A percentile compares a stretch with the other conserved stretches of the same genome.
Conservation (phyloP, 2,329 filamentous ascomycete species). For the Clonostachys sp. region DNA sequence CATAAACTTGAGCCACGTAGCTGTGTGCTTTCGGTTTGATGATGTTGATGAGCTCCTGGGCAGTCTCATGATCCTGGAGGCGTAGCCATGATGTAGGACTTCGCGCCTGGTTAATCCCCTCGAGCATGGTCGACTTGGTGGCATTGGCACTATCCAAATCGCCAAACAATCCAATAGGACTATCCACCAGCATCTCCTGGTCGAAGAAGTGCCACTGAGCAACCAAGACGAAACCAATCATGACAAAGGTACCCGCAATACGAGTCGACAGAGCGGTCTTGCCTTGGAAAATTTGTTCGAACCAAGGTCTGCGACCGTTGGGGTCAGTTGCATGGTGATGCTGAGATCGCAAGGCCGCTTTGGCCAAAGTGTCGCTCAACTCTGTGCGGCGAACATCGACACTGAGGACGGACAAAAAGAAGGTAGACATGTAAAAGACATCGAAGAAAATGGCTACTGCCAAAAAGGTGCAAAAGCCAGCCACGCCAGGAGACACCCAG, state of each 20-base stretch:
- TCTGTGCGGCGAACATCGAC: slow-evolving; percentile 75
- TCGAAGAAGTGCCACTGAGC: slow-evolving; percentile 78
- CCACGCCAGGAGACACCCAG: slow-evolving; percentile 64
- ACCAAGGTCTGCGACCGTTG: slow-evolving; percentile 35
- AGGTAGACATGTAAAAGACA: slow-evolving; percentile 73
- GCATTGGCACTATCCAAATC: background rate
- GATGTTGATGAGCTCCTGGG: slow-evolving; percentile 70
- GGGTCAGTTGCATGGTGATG: background rate
- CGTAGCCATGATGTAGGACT: slow-evolving; percentile 74
- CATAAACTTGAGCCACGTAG: slow-evolving; percentile 70
- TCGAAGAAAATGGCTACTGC: slow-evolving; percentile 73
- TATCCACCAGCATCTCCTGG: slow-evolving; percentile 37
- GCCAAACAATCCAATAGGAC: slow-evolving; percentile 5
- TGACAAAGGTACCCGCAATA: slow-evolving; percentile 69
- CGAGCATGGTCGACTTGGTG: slow-evolving; percentile 20
- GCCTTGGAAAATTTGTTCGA: slow-evolving; percentile 58
- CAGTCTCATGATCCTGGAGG: slow-evolving; percentile 75
- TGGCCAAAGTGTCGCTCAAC: slow-evolving; percentile 66
- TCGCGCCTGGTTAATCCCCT: slow-evolving; percentile 67
- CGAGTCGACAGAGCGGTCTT: slow-evolving; percentile 65
- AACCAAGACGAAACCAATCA: slow-evolving; percentile 67
- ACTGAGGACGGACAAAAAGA: slow-evolving; percentile 74
- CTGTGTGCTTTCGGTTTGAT: slow-evolving; percentile 68
- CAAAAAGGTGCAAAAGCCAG: slow-evolving; percentile 72
- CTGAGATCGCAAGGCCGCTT: slow-evolving; percentile 31